Evolutionary conservation across 2,329 filamentous ascomycete genomes (phyloP).

Genomic region (Hansfordia pulvinata): DNA sequence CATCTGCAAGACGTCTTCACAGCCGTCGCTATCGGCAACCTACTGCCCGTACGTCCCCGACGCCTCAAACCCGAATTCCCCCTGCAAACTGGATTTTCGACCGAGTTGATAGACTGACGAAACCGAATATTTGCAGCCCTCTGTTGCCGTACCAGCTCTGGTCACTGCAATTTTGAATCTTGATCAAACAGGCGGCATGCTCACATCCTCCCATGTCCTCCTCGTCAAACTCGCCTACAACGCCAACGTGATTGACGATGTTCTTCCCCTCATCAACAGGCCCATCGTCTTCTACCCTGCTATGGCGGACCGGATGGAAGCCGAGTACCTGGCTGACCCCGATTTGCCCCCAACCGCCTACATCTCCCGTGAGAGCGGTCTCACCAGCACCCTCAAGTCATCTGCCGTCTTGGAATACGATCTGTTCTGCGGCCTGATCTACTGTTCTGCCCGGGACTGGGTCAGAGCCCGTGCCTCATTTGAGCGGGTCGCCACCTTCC

Average conservation of each 20-base stretch:
- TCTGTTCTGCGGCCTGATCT: constrained; percentile 48
- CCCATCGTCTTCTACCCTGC: constrained; percentile 53
- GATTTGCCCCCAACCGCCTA: constrained; percentile 35
- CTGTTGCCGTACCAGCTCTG: constrained; percentile 29
- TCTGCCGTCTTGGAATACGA: constrained; percentile 53
- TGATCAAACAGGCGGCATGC: constrained; percentile 51
- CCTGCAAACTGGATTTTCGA: no score
- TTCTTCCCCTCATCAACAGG: constrained; percentile 48
- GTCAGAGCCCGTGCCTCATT: constrained; percentile 46
- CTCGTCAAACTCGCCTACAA: constrained; percentile 46
- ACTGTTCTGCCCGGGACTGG: constrained; percentile 49
- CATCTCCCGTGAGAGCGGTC: constrained; percentile 43
- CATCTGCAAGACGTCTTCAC: constrained; percentile 30
- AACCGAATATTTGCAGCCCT: no score
- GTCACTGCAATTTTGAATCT: constrained; percentile 46
- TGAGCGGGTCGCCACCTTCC: constrained; percentile 52
- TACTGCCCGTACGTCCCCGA: constrained; percentile 20
- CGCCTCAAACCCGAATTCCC: no score
- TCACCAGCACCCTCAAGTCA: constrained; percentile 39
- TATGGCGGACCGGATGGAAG: constrained; percentile 20
- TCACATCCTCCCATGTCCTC: constrained; percentile 49
- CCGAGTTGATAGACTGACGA: no score
- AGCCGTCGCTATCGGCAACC: constrained; percentile 20
- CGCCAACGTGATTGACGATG: constrained; percentile 36
- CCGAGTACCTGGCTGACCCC: constrained; percentile 29